Conservation (phyloP, 2,329 filamentous ascomycete species). For the Zasmidium citrigriseum region DNA sequence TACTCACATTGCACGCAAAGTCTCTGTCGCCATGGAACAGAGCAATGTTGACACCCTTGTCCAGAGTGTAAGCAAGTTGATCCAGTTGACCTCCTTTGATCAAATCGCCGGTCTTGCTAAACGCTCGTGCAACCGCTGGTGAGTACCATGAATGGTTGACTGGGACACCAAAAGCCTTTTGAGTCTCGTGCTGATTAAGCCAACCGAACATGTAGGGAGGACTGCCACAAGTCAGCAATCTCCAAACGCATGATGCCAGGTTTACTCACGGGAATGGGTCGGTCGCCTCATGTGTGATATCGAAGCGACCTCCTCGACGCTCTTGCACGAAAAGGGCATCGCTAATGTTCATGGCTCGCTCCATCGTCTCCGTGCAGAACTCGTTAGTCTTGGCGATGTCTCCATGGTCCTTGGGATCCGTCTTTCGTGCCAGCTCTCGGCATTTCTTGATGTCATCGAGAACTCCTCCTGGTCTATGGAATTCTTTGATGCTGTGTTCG, state of each 20-base stretch:
- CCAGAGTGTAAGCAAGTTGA: constrained; percentile 44
- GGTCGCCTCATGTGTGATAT: constrained; percentile 50
- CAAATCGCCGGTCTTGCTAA: constrained; percentile 46
- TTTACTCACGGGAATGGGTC: constrained; percentile 14
- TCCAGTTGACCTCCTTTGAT: constrained; percentile 35
- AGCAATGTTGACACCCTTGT: constrained; percentile 57
- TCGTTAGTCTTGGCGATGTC: constrained; percentile 37
- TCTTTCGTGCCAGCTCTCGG: constrained; percentile 46
- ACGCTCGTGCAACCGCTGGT: constrained; percentile 44
- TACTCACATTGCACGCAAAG: constrained; percentile 53
- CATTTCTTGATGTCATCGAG: constrained; percentile 56
- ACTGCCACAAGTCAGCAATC: too few relatives aligned
- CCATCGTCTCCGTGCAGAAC: constrained; percentile 28
- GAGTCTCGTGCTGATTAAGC: constrained; percentile 59
- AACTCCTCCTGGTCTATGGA: constrained; percentile 53
- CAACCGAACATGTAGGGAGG: constrained; percentile 42
- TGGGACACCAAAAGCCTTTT: constrained; percentile 59
- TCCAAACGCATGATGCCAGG: too few relatives aligned
- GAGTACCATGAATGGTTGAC: constrained; percentile 31
- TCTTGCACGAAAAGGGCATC: constrained; percentile 45
- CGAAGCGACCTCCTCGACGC: constrained; percentile 54
- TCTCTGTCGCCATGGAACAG: constrained; percentile 69
- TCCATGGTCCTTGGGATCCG: constrained; percentile 54
- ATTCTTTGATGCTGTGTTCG: constrained; percentile 40
- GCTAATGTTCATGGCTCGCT: constrained; percentile 49